Conservation (phyloP, 305 asterid species). For the Fraxinus nigra region DNA sequence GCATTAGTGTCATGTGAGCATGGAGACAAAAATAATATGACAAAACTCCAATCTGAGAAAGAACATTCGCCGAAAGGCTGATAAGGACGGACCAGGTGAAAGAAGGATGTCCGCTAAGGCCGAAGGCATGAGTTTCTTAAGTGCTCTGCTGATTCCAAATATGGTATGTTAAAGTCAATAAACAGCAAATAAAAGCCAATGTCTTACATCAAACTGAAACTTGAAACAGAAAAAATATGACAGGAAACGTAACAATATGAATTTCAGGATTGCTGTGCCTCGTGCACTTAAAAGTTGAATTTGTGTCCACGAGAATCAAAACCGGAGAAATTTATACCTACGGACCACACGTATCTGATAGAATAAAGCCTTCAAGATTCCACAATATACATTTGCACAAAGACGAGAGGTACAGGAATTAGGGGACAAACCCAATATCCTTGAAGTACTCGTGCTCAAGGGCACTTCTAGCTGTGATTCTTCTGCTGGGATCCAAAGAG, state of each 20-base stretch:
- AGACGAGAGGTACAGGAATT: constrained; percentile 24
- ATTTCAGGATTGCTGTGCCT: constrained; percentile 20
- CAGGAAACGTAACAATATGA: constrained; percentile 15
- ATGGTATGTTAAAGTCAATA: not conserved
- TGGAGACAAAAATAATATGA: not conserved
- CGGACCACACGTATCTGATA: constrained; percentile 27
- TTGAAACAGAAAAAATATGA: constrained; percentile 8
- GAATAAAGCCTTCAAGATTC: constrained; percentile 30
- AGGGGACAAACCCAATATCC: constrained; percentile 74
- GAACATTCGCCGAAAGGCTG: not conserved
- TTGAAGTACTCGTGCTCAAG: constrained; percentile 93
- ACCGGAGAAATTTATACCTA: constrained; percentile 25
- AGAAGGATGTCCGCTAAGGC: not conserved
- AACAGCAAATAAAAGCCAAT: not conserved
- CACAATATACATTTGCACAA: constrained; percentile 55
- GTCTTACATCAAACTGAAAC: constrained; percentile 30
- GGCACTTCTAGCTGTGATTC: constrained; percentile 82
- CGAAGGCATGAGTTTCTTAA: not conserved
- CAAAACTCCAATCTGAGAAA: not conserved
- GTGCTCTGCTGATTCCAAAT: not conserved
- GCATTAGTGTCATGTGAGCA: not conserved
- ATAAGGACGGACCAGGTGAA: not conserved
- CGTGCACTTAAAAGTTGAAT: constrained; percentile 26
- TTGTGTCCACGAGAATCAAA: constrained; percentile 30
- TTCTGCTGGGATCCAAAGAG: constrained; percentile 81